Percentiles rank a stretch among this genome's conserved stretches.
These are phyloP conservation scores for Fusarium devonianum DNA, from an alignment of 2,329 filamentous ascomycete genomes.

Conservation along the genomic window DNA sequence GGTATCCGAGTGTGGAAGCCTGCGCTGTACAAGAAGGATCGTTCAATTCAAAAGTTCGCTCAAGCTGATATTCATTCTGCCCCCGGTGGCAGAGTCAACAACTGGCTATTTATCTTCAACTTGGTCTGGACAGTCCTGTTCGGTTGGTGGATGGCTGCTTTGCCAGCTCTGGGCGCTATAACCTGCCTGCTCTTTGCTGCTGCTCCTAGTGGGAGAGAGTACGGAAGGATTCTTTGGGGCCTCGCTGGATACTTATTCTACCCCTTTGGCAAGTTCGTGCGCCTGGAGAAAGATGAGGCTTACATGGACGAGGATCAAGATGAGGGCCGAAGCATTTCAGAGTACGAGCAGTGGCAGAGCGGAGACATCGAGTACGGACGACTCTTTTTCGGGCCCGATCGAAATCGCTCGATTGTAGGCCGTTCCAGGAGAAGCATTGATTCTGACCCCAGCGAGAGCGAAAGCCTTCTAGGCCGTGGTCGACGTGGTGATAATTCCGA, in stretches of 20 bases:
- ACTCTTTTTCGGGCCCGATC: constrained; percentile 89
- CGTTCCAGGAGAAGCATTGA: constrained; percentile 88
- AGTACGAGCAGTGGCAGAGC: constrained; percentile 99
- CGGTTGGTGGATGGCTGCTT: constrained; percentile 91
- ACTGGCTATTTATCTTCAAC: constrained; percentile 87
- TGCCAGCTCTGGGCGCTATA: constrained; percentile 76
- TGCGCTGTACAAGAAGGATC: constrained; percentile 95
- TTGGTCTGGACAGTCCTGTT: constrained; percentile 89
- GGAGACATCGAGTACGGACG: constrained; percentile 95
- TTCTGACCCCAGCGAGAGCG: constrained; percentile 82
- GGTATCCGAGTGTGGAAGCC: constrained; percentile 99
- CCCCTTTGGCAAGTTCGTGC: constrained; percentile 95
- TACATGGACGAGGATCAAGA: constrained; percentile 95
- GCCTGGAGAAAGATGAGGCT: constrained; percentile 89
- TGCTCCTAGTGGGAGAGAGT: constrained; percentile 80
- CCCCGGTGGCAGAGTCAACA: constrained; percentile 85
- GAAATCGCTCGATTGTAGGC: constrained; percentile 81
- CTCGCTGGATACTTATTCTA: constrained; percentile 89
- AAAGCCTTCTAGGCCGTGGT: constrained; percentile 78
- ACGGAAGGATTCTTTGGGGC: constrained; percentile 84
- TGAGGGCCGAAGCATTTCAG: constrained; percentile 94
- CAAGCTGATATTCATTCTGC: constrained; percentile 97
- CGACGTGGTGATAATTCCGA: constrained; percentile 58
- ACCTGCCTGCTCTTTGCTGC: constrained; percentile 83
- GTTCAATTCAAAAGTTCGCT: constrained; percentile 94